Evolutionary conservation across 2,329 filamentous ascomycete species (phyloP).

Genomic region (Cladophialophora immunda): DNA sequence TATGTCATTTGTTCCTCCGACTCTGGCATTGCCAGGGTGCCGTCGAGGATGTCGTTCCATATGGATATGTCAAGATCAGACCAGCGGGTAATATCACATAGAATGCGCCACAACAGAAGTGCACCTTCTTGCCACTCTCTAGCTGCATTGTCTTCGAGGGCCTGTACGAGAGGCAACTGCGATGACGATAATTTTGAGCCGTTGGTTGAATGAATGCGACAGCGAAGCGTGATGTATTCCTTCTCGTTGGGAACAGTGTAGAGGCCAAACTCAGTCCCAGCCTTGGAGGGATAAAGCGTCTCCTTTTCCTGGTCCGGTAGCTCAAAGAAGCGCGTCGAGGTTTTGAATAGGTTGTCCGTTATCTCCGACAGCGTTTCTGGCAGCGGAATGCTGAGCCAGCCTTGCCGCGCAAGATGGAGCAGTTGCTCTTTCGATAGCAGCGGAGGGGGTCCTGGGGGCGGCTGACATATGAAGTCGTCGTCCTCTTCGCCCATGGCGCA

Average conservation of each 20-base stretch:
- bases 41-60: constrained; percentile 42
- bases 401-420: constrained; percentile 31
- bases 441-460: constrained; percentile 37
- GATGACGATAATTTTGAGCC: background rate
- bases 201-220: constrained; percentile 23
- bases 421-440: constrained; percentile 32
- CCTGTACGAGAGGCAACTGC: background rate
- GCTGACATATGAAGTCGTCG: background rate
- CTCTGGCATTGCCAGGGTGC: constrained; percentile 34
- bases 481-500: constrained; percentile 8
- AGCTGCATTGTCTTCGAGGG: constrained; percentile 24
- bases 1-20: constrained; percentile 32
- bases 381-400: constrained; percentile 32
- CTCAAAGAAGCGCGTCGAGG: constrained; percentile 29
- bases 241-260: constrained; percentile 42
- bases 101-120: constrained; percentile 40
- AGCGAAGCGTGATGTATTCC: constrained; percentile 44
- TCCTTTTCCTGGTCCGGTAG: constrained; percentile 19
- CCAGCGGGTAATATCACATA: constrained; percentile 41
- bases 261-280: constrained; percentile 43
- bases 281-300: constrained; percentile 38
- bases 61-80: constrained; percentile 34
- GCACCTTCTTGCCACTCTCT: constrained; percentile 39
- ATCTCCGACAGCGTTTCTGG: constrained; percentile 17
- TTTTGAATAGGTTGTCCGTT: constrained; percentile 21